Evolutionary conservation across 2,329 filamentous ascomycete genomes (phyloP), one percentile per base, ranked within the genome.

Genomic region (Colletotrichum gloeosporioides): DNA sequence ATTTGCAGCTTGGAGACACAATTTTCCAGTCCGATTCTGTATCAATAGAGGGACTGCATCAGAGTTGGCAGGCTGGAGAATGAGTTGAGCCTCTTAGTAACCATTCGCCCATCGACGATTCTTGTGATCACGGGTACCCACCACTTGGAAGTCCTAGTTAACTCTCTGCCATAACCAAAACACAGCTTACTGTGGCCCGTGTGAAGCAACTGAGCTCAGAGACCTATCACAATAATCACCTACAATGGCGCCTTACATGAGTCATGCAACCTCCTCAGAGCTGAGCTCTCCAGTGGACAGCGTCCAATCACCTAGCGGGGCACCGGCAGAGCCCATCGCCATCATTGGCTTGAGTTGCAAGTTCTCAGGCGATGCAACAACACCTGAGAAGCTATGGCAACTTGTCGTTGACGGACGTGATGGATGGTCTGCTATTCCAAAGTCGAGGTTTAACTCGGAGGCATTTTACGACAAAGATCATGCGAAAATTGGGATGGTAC

Each of bases 301-400:
- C 32, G 10, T 74, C 7, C 59, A 71, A 16, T 70, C 71, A 25
- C 49, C 66, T 4, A 22, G 39, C 27, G 61, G 57, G n/a, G 59
- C 16, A 4, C 67, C 53, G 7, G 22, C n/a, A n/a, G 62, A 75
- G 31, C 78, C 79, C 4, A 77, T 80, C 31, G 79, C 79, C 62
- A 69, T 80, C 55, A 76, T 80, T 39, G 79, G 79, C 8, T 78
- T 80, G 73, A 76, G 79, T 3, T 80, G 79, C 62, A 78, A 77
- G n/a, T 77, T 80, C 9, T 76, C 79, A 9, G 79, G 79, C 8
- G 70, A 74, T 12, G 74, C 77, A 13, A 73, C 71, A 13, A 77
- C 55, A 9, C 78, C 78, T 2, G 70, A 76, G 10, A 78, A 79
- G 29, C 65, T 80, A 22, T 80, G 79, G 79, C 12, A 73, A 39